Base-by-base conservation (phyloP, 352 stramenopile species). In the Pythium pyrilobum region DNA sequence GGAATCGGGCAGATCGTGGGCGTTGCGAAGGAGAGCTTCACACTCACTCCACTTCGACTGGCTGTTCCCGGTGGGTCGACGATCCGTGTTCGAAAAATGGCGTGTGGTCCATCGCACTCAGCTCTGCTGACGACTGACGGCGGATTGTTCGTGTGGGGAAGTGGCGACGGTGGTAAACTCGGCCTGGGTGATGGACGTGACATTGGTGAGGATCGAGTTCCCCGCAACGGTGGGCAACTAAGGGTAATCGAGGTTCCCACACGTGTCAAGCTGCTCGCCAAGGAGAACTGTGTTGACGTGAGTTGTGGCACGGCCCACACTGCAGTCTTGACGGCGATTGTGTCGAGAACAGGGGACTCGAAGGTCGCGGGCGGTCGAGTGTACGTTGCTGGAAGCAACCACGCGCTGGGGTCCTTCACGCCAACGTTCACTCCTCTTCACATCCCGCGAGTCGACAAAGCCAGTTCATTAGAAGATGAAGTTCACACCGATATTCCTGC, bases 51-150 rank as follows among this genome's bases (percentile, higher is more conserved):
- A 2, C 62, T 92, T 32, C 52, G 59, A 12, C 56, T 87, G 9
- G 60, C 51, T 1, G 42, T 87, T 1, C 32, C 62, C 3, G 56
- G 39, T 13, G 15, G 55, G 13, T 61, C 52, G 3, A 31, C n/a
- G 4, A n/a, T 59, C 5, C 34, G 43, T 40, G 71, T 89, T 2
- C 70, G 75, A 5, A 85, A 79, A 40, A 87, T 92, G 23, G 74
- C 82, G 0, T 92, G 82, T 42, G 82, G 82, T 20, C 74, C 78
- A 16, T 92, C 82, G 12, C 82, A 92, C 44, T 92, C 82, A 0
- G 82, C 80, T 16, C 43, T 88, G 0, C 28, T 92, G 8, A 88
- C 80, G 7, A 61, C 39, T 0, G 69, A 81, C 20, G 82, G 82
- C 0, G 55, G 59, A 6, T 56, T 92, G 24, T 92, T 74, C 47